Base-by-base conservation (phyloP, 2,329 filamentous ascomycete genomes). In the Microsporum ferrugineum region DNA sequence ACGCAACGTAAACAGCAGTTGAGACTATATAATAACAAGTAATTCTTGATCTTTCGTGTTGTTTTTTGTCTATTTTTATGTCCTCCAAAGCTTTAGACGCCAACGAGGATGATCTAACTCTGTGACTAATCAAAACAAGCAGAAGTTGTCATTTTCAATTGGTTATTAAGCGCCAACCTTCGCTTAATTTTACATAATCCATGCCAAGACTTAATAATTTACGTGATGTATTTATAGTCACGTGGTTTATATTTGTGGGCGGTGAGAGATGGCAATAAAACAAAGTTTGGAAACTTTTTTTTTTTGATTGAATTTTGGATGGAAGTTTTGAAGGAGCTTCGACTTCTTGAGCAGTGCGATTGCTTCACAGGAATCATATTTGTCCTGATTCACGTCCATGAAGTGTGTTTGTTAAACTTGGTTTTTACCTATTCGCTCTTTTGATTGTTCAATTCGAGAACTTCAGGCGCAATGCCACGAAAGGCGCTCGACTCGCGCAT, bases 401-500 rank as follows among this genome's bases (percentile, higher is more conserved):
- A 36, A n/a, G 14, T 36, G 51, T 31, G 1, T 3, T 55, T 34
- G 51, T 7, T 3, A 23, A 36, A n/a, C 31, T 17, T 55, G 31
- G 51, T 8, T 31, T 7, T 27, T 10, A 17, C 29, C 5, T 17
- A 55, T 55, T 55, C 51, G 17, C 51, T 36, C 33, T 34, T 55
- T 53, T 36, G 31, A 55, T 5, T 36, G 14, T n/a, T 36, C 49
- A 33, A 33, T 34, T 6, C 29, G 29, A 34, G 23, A 47, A 17
- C 43, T 34, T 31, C 39, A 8, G 23, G 14, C 61, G 71, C 65
- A 49, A 76, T 75, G 76, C 73, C 73, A 64, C 73, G 76, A 65
- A 79, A 79, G 68, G 76, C 76, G 57, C 91, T 89, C 71, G 91
- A 96, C 76, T 88, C 88, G 77, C 88, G 91, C 75, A 95, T 96